Percentiles rank a stretch among this genome's conserved stretches.
phyloP scores from a whole-genome alignment of 2,329 filamentous ascomycete species.

The Alternaria sp. region DNA sequence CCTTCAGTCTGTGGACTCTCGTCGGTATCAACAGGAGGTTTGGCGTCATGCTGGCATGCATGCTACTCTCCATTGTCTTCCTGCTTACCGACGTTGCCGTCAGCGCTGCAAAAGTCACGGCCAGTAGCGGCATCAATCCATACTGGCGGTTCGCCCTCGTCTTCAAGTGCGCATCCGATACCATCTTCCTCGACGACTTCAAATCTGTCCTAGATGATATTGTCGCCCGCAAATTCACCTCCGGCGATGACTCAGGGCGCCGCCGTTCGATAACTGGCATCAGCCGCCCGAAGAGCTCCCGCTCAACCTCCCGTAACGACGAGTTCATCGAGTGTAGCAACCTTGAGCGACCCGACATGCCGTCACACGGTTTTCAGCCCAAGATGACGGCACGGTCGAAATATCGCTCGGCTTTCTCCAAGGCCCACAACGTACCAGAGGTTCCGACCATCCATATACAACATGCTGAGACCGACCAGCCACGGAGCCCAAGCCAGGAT shows the following conservation, averaged over 20 bases:
- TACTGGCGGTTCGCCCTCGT: slow-evolving; percentile 47
- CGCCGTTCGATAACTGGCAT: slow-evolving; percentile 18
- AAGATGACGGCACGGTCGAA: slow-evolving; percentile 10
- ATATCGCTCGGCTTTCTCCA: slow-evolving; percentile 24
- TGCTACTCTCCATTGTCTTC: slow-evolving; percentile 42
- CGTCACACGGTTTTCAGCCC: background rate
- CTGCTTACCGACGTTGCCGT: slow-evolving; percentile 39
- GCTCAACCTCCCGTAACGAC: slow-evolving; percentile 21
- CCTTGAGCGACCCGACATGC: slow-evolving; percentile 5
- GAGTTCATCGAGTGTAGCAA: slow-evolving; percentile 27
- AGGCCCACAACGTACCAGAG: background rate
- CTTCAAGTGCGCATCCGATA: slow-evolving; percentile 47
- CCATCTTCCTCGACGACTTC: slow-evolving; percentile 47
- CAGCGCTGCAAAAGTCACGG: slow-evolving; percentile 35
- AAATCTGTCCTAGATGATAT: slow-evolving; percentile 46
- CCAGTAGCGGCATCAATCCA: slow-evolving; percentile 42
- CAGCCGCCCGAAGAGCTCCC: slow-evolving; percentile 18
- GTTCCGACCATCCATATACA: slow-evolving; percentile 36
- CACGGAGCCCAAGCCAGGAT: slow-evolving; percentile 26
- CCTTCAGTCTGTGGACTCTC: slow-evolving; percentile 34
- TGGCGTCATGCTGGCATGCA: slow-evolving; percentile 44
- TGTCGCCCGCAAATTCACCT: slow-evolving; percentile 33
- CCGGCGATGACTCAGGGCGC: slow-evolving; percentile 19
- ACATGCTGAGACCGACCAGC: slow-evolving; percentile 27
- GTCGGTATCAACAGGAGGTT: slow-evolving; percentile 40